These are phyloP conservation scores for Aspergillus kassunensis DNA, from an alignment of 495 filamentous ascomycete species.

Conservation along the genomic window DNA sequence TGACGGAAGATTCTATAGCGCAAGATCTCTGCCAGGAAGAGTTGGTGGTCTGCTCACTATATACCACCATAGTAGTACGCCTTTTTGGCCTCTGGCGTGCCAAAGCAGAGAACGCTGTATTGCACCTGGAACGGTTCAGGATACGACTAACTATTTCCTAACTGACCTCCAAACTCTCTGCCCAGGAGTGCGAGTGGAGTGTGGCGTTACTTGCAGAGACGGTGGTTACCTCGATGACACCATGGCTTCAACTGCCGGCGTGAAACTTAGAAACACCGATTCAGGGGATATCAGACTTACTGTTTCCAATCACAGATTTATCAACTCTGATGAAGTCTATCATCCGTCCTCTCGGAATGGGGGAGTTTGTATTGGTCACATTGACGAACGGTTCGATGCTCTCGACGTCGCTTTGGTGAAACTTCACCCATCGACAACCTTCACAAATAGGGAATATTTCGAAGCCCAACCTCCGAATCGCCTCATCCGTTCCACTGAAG, in stretches of 20 bases:
- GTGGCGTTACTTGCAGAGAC: not conserved
- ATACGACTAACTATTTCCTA: not conserved
- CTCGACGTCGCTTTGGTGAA: not conserved
- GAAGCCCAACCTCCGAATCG: not conserved
- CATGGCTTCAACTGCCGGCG: not conserved
- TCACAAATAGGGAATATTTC: slow-evolving; percentile 6
- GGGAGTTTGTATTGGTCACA: slow-evolving; percentile 1
- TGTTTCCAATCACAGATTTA: not conserved
- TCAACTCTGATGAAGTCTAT: slow-evolving; percentile 1
- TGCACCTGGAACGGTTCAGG: not conserved
- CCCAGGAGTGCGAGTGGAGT: slow-evolving; percentile 2
- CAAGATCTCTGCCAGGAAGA: not conserved
- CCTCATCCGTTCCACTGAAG: not conserved
- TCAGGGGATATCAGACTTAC: not conserved
- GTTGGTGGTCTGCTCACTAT: not conserved
- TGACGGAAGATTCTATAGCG: not conserved
- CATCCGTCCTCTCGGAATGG: not conserved
- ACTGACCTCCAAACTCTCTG: not conserved
- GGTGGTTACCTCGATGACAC: not conserved
- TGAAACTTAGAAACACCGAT: not conserved
- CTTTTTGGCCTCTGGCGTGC: not conserved
- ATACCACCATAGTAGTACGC: not conserved
- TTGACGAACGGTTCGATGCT: not conserved
- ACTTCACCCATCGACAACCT: not conserved
- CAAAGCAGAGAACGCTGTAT: not conserved